Conservation (phyloP, 164 flowering plant genomes). For the Aristolochia fimbriata region DNA sequence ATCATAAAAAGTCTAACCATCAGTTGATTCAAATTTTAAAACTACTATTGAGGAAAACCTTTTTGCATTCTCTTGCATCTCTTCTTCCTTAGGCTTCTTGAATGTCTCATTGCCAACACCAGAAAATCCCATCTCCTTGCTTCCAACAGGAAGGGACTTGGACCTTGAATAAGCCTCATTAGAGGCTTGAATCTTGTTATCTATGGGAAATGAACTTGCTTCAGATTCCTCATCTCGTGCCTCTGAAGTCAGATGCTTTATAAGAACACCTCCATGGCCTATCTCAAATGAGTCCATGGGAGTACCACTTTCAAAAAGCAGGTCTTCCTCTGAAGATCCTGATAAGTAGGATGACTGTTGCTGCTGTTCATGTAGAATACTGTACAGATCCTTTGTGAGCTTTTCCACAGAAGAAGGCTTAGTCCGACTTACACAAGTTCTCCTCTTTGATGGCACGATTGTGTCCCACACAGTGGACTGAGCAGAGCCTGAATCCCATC, state of each 20-base stretch:
- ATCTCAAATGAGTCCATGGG: constrained; percentile 93
- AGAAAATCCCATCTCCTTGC: constrained; percentile 22
- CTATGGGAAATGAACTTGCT: constrained; percentile 88
- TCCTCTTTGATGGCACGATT: constrained; percentile 74
- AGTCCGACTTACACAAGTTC: constrained; percentile 67
- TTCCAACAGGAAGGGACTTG: constrained; percentile 26
- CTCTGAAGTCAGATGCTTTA: constrained; percentile 60
- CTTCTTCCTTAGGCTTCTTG: constrained; percentile 27
- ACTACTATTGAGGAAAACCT: constrained; percentile 25
- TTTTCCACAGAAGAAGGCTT: constrained; percentile 80
- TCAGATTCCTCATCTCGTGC: constrained; percentile 90
- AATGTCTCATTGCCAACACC: constrained; percentile 13
- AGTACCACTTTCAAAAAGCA: constrained; percentile 71
- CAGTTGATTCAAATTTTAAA: too few species aligned
- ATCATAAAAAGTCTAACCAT: too few species aligned
- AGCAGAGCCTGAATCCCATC: constrained; percentile 49
- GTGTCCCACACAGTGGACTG: constrained; percentile 82
- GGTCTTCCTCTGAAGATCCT: constrained; percentile 74
- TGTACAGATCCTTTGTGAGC: constrained; percentile 75
- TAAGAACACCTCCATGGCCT: constrained; percentile 92
- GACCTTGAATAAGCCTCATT: constrained; percentile 45
- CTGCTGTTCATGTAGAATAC: constrained; percentile 81
- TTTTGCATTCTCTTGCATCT: constrained; percentile 29
- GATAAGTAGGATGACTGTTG: constrained; percentile 53
- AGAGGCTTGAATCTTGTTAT: constrained; percentile 30